Evolutionary conservation across 2,329 filamentous ascomycete genomes (phyloP), one percentile per base, ranked within the genome.

Genomic region (Fusarium tricinctum): DNA sequence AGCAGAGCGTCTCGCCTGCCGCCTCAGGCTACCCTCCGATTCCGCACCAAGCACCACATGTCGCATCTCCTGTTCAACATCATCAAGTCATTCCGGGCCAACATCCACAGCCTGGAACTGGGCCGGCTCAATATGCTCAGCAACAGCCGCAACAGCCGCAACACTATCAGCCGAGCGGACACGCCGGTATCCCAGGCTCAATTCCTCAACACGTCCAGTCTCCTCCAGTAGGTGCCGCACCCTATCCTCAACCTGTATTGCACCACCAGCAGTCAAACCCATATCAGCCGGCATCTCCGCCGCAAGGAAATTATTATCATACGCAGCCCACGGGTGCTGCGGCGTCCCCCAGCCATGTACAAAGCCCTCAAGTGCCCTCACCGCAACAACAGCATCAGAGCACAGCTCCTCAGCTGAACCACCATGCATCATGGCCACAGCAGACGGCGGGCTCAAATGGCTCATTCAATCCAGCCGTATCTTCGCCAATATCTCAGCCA

Each of bases 21-120:
- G 44, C 28, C 13, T 10, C 43, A 8, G 38, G 44, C 9, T 52
- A 67, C 9, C 26, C 39, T 13, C 17, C 51, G 2, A 13, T 45
- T 28, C 38, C 66, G 17, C 58, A 67, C 23, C 65, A 67, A 15
- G 17, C 44, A 6, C 35, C 45, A 4, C 57, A 38, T 20, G 35
- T 30, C 12, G 23, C 23, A 5, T 20, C 58, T 3, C 28, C 54
- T 8, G 3, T 6, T 7, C 45, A 6, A 7, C 40, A 66, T 6
- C 26, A 42, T 9, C 42, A 40, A 1, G 42, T 19, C 2, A 14
- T 22, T 17, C 38, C 53, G 3, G 48, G 30, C 3, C 49, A 60
- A 17, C 8, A 13, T 4, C 9, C 33, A 10, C 46, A 54, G 0
- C 15, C 38, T 5, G 43, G 10, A 8, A 10, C 39, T 6, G 44